These are phyloP conservation scores for Saccharomycopsis guyanensis DNA, from an alignment of 805 yeast genomes.

Conservation along the genomic window DNA sequence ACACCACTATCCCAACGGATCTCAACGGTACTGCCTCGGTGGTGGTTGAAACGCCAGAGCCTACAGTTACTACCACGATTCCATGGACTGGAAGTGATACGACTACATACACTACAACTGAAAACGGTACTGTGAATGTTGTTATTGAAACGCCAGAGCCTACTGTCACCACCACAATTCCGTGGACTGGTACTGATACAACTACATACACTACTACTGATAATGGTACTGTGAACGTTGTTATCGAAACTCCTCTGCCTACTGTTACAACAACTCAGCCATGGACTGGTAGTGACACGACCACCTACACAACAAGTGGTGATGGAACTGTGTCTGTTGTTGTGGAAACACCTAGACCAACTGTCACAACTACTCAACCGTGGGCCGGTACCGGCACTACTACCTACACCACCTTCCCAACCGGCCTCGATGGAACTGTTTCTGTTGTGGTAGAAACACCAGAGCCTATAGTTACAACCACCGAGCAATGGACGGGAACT, in stretches of 20 bases:
- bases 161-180: neutral
- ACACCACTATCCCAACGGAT: too few relatives aligned
- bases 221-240: conserved; percentile 3
- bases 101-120: too few relatives aligned
- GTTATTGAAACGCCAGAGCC: neutral
- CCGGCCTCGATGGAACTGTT: neutral
- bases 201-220: conserved; percentile 4
- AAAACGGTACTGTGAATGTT: neutral
- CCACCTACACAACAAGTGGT: neutral
- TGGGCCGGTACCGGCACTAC: neutral
- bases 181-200: conserved; percentile 1
- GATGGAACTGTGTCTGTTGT: neutral
- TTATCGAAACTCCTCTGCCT: neutral
- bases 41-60: too few relatives aligned
- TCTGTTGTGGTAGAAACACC: neutral
- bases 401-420: neutral
- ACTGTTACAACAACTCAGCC: neutral
- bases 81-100: too few relatives aligned
- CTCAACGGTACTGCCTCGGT: too few relatives aligned
- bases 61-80: too few relatives aligned
- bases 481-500: conserved; percentile 6
- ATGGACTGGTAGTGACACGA: conserved; percentile 3
- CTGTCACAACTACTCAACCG: neutral
- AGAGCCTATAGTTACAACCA: conserved; percentile 1
- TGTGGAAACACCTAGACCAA: neutral